Conservation (phyloP, 441 rosid species). For the Bocquillonia castaneifolia region DNA sequence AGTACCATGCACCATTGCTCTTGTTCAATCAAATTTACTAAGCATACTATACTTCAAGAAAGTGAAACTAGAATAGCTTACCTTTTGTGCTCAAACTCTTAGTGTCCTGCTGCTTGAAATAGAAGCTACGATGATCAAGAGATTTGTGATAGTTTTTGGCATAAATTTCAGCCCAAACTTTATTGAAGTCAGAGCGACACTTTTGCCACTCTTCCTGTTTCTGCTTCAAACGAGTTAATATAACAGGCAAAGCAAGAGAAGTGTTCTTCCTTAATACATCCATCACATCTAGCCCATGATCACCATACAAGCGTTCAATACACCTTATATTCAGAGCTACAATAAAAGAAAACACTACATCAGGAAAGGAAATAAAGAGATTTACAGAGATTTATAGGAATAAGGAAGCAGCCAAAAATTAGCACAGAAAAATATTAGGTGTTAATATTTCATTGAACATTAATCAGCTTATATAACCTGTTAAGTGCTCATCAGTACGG, state of each 20-base stretch:
- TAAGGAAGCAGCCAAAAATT: constrained; percentile 13
- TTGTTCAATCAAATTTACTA: constrained; percentile 2
- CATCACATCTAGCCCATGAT: constrained; percentile 97
- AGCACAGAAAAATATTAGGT: neutral
- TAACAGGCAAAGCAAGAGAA: constrained; percentile 84
- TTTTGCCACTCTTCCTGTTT: constrained; percentile 97
- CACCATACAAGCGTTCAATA: constrained; percentile 91
- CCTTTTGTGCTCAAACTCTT: constrained; percentile 95
- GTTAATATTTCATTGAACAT: neutral
- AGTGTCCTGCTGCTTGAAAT: constrained; percentile 94
- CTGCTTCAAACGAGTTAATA: constrained; percentile 94
- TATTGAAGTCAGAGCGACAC: constrained; percentile 91
- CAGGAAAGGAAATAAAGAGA: neutral
- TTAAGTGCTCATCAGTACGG: constrained; percentile 69
- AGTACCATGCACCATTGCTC: neutral
- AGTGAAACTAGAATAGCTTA: constrained; percentile 25
- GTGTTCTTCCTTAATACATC: constrained; percentile 80
- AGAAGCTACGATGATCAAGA: constrained; percentile 97
- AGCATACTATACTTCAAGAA: neutral
- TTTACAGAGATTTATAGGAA: neutral
- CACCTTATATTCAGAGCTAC: constrained; percentile 89
- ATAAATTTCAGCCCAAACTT: constrained; percentile 98
- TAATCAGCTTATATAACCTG: constrained; percentile 49
- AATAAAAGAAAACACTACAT: constrained; percentile 23
- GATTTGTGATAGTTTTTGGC: constrained; percentile 94